Percentiles rank a stretch among this genome's conserved stretches.
These are phyloP conservation scores for Triangularia setosa DNA, from an alignment of 2,329 filamentous ascomycete genomes.

Conservation along the genomic window DNA sequence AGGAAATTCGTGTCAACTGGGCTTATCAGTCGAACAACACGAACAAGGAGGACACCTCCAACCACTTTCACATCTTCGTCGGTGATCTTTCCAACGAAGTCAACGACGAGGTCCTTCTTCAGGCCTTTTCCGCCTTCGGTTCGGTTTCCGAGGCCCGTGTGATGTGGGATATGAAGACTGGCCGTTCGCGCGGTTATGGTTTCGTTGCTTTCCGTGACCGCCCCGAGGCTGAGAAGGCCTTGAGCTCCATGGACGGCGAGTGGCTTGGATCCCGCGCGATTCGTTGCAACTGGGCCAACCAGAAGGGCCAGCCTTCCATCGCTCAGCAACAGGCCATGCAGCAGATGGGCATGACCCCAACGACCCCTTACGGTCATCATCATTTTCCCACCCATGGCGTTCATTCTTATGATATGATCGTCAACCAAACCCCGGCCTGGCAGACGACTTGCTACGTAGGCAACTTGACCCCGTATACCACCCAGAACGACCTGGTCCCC, in stretches of 20 bases:
- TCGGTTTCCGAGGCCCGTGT: conserved; percentile 95
- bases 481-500: conserved; percentile 92
- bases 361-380: conserved; percentile 92
- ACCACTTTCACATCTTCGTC: conserved; percentile 98
- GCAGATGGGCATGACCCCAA: conserved; percentile 96
- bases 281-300: conserved; percentile 99
- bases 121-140: conserved; percentile 94
- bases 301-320: conserved; percentile 99
- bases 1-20: conserved; percentile 99
- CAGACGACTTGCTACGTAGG: conserved; percentile 98
- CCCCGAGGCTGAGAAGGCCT: conserved; percentile 86
- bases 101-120: conserved; percentile 89
- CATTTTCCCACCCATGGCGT: conserved; percentile 97
- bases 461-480: conserved; percentile 96
- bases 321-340: conserved; percentile 96
- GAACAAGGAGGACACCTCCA: conserved; percentile 95
- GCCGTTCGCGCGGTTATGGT: conserved; percentile 92
- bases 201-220: conserved; percentile 97
- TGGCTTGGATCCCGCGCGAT: conserved; percentile 98
- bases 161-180: conserved; percentile 99
- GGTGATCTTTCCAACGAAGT: conserved; percentile 97
- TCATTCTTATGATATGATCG: conserved; percentile 96
- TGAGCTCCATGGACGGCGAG: conserved; percentile 98
- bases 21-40: conserved; percentile 94
- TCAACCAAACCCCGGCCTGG: conserved; percentile 92